These are phyloP conservation scores for Nakazawaea ernobii DNA, from an alignment of 805 yeast species.

Conservation along the genomic window DNA sequence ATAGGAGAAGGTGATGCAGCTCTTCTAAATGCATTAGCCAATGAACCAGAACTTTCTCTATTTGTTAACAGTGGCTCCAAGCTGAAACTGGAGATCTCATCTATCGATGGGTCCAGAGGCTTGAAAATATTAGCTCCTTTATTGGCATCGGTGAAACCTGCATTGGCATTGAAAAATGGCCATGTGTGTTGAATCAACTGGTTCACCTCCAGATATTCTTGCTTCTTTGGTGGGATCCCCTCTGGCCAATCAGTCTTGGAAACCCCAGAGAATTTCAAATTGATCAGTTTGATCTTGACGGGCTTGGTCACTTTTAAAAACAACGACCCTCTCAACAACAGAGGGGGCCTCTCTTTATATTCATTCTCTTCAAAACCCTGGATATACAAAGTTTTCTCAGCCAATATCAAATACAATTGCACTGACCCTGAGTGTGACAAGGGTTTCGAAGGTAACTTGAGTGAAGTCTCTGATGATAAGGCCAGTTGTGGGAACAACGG, in stretches of 20 bases:
- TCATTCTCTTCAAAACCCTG: constrained; percentile 76
- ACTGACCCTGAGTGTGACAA: constrained; percentile 55
- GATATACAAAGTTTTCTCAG: constrained; percentile 74
- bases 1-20: constrained; percentile 19
- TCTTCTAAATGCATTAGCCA: constrained; percentile 23
- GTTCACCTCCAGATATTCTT: constrained; percentile 56
- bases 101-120: constrained; percentile 21
- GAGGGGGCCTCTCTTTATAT: constrained; percentile 62
- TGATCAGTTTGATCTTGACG: constrained; percentile 59
- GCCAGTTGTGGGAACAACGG: constrained; percentile 45
- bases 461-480: constrained; percentile 31
- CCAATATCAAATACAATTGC: constrained; percentile 66
- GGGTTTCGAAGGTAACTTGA: constrained; percentile 52
- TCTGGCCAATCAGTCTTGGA: constrained; percentile 95
- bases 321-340: constrained; percentile 75
- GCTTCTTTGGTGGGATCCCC: constrained; percentile 89
- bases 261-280: constrained; percentile 57
- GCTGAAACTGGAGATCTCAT: constrained; percentile 31
- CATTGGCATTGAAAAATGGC: constrained; percentile 67
- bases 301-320: constrained; percentile 67
- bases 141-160: constrained; percentile 14
- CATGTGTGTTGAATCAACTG: constrained; percentile 76
- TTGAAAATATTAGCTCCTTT: constrained; percentile 42
- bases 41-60: constrained; percentile 16
- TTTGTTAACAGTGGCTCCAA: constrained; percentile 24